A percentile compares a stretch with the other conserved stretches of the same genome.
Evolutionary conservation across 2,329 filamentous ascomycete genomes (phyloP).

Genomic region (Thermoascus crustaceus): DNA sequence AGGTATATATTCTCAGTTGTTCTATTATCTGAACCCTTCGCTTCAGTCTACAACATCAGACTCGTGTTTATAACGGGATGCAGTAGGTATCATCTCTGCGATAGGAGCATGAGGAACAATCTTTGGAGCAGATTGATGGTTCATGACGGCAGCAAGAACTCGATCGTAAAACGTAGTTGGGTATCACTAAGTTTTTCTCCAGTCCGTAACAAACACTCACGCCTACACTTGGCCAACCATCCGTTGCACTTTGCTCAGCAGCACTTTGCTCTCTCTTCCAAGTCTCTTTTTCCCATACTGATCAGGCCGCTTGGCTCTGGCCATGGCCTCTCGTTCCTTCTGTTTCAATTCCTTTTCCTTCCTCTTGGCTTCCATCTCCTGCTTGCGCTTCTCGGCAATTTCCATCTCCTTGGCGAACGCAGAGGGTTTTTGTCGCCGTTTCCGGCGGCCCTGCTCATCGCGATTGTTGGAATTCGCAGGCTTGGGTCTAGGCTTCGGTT

Average conservation of each 20-base stretch:
- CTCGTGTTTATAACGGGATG: too few relatives aligned
- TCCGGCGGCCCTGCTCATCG: conserved; percentile 19
- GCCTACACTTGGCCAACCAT: conserved; percentile 47
- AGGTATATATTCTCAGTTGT: too few relatives aligned
- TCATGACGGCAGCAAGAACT: conserved; percentile 1
- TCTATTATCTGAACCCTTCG: too few relatives aligned
- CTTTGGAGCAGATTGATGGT: too few relatives aligned
- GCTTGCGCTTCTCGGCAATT: conserved; percentile 54
- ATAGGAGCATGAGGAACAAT: too few relatives aligned
- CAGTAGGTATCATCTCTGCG: too few relatives aligned
- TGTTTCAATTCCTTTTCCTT: conserved; percentile 60
- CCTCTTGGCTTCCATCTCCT: conserved; percentile 56
- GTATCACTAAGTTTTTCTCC: background rate
- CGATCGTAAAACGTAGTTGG: conserved; percentile 1
- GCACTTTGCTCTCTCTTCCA: conserved; percentile 67
- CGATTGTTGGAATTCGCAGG: conserved; percentile 8
- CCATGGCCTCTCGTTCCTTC: conserved; percentile 60
- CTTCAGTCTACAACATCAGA: too few relatives aligned
- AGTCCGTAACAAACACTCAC: conserved; percentile 1
- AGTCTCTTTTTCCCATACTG: conserved; percentile 67
- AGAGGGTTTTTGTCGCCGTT: conserved; percentile 34
- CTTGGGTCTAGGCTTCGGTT: conserved; percentile 11
- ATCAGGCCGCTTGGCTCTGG: conserved; percentile 52
- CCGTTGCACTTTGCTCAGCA: conserved; percentile 70
- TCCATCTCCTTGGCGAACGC: conserved; percentile 60